Conservation (phyloP, 192 early-diverging fungal genomes). For the Dissophora globulifera region DNA sequence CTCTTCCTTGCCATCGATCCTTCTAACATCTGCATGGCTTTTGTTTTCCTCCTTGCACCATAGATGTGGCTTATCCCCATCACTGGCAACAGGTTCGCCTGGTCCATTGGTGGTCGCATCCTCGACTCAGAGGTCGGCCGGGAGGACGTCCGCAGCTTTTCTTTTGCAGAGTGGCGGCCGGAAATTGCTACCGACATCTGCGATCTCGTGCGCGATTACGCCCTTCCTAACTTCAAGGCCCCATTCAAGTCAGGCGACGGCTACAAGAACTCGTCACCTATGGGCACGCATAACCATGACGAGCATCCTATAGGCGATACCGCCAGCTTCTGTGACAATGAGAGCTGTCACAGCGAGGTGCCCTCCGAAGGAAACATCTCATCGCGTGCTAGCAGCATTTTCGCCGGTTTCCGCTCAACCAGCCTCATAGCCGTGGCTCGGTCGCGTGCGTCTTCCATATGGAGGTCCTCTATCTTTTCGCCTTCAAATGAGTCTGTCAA, state of each 20-base stretch:
- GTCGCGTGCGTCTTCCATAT: too few relatives aligned
- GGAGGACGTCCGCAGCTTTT: slow-evolving; percentile 45
- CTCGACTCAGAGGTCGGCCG: slow-evolving; percentile 26
- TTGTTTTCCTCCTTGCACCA: neutral
- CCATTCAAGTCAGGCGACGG: neutral
- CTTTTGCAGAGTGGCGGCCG: slow-evolving; percentile 49
- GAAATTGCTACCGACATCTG: slow-evolving; percentile 37
- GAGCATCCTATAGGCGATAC: neutral
- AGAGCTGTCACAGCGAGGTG: neutral
- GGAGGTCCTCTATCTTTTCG: neutral
- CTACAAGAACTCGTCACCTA: neutral
- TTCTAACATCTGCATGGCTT: neutral
- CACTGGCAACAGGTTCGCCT: slow-evolving; percentile 41
- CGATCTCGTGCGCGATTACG: slow-evolving; percentile 42
- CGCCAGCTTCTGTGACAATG: neutral
- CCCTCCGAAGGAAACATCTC: slow-evolving; percentile 3
- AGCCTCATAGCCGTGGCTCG: too few relatives aligned
- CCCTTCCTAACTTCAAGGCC: slow-evolving; percentile 17
- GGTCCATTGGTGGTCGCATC: slow-evolving; percentile 45
- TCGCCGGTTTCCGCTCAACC: too few relatives aligned
- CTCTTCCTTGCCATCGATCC: neutral
- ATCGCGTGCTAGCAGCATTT: neutral
- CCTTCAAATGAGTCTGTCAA: too few relatives aligned
- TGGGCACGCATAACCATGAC: neutral
- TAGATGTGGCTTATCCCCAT: slow-evolving; percentile 49